Evolutionary conservation across 1,139 yeast species (phyloP), one percentile per base, ranked within the genome.

Genomic region (Saccharomycopsis hybrid): DNA sequence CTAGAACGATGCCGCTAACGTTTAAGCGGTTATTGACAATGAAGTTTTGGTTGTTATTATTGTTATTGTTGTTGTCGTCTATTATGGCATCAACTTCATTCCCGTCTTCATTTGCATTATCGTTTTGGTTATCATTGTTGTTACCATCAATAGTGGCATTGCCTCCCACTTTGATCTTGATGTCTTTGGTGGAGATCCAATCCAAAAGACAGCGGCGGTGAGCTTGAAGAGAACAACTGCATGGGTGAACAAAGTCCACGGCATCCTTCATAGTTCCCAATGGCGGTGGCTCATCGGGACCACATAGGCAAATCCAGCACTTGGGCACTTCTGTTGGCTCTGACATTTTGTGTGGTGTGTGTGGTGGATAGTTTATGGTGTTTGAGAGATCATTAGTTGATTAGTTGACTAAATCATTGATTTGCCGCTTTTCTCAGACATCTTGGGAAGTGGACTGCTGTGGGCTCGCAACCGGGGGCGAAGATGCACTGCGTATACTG

Each of bases 241-340:
- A 74, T 2, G 72, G 72, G 24, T 64, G 61, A 24, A 72, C 64
- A 66, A 75, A 70, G 41, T 65, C 65, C 5, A 61, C 60, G 1
- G 68, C 62, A 43, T 66, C 70, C 4, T 44, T 39, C 1, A 56
- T 54, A 2, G 51, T 55, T 5, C 70, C 65, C 56, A 63, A 46
- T 3, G 70, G 69, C 0, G 76, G 74, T 1, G 60, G 55, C 37
- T 72, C 77, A 18, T 62, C 67, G 2, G 61, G 65, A 2, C 62
- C 61, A 1, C 72, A 72, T 28, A 74, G 62, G 51, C 79, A 74
- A 38, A 74, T 73, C 70, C 74, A 73, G 58, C 79, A 74, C 28
- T 32, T 44, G 5, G 31, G 40, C 27, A 4, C 30, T 39, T 47
- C 50, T 7, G 7, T 27, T 35, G 41, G 18, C 13, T 44, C 46